Evolutionary conservation across 768 basidiomycete genomes (phyloP).

Genomic region (Megacollybia marginata): DNA sequence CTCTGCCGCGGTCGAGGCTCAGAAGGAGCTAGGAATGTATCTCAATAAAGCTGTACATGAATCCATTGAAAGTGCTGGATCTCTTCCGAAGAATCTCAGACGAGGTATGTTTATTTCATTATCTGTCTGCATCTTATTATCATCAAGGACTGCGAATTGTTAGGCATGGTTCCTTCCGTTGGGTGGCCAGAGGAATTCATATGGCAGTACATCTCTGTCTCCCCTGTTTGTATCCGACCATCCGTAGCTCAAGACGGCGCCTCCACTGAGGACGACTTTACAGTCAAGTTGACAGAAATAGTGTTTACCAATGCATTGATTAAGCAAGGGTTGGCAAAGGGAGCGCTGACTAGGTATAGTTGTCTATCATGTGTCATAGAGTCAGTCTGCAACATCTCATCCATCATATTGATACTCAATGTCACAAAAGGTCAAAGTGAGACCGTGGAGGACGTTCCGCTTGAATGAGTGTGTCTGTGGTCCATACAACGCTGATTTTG

Average conservation of each 20-base stretch:
- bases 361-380: slow-evolving; percentile 98
- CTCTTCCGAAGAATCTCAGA: slow-evolving; percentile 89
- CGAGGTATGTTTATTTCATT: slow-evolving; percentile 45
- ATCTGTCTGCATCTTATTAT: neutral
- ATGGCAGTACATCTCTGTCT: slow-evolving; percentile 98
- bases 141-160: slow-evolving; percentile 83
- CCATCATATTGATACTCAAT: neutral
- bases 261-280: slow-evolving; percentile 97
- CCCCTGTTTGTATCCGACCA: slow-evolving; percentile 94
- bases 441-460: slow-evolving; percentile 96
- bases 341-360: slow-evolving; percentile 68
- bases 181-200: slow-evolving; percentile 96
- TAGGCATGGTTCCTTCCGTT: slow-evolving; percentile 81
- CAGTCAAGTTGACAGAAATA: slow-evolving; percentile 95
- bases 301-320: slow-evolving; percentile 91
- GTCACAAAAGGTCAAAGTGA: slow-evolving; percentile 61
- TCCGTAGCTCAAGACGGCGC: slow-evolving; percentile 97
- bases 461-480: slow-evolving; percentile 99
- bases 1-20: slow-evolving; percentile 70
- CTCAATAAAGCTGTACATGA: slow-evolving; percentile 85
- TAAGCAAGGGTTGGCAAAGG: slow-evolving; percentile 82
- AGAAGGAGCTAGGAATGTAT: slow-evolving; percentile 80
- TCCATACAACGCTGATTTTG: slow-evolving; percentile 98
- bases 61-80: slow-evolving; percentile 89
- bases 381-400: slow-evolving; percentile 30